These are phyloP conservation scores for Allomyces macrogynus DNA, from an alignment of 192 early-diverging fungal genomes.

Conservation along the genomic window DNA sequence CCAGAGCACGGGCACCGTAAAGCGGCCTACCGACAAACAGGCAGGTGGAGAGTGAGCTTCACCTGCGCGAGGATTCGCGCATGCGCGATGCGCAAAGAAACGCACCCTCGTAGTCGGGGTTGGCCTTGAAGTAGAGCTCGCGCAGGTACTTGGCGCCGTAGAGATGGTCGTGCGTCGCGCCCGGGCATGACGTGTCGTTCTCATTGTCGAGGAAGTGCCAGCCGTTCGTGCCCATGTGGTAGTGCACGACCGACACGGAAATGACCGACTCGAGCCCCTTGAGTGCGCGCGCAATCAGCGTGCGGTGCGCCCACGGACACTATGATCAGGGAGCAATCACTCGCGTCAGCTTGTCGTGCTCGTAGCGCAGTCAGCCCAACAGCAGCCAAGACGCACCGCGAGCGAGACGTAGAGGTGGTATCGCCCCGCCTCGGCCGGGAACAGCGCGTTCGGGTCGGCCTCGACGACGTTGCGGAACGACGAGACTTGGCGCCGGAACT, in stretches of 20 bases:
- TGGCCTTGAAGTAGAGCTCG: slow-evolving; percentile 82
- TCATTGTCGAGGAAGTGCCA: slow-evolving; percentile 54
- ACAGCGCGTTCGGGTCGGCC: slow-evolving; percentile 31
- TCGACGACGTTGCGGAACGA: slow-evolving; percentile 42
- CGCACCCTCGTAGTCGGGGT: slow-evolving; percentile 45
- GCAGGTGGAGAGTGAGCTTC: neutral
- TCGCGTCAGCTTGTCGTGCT: too few relatives aligned
- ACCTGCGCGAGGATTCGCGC: neutral
- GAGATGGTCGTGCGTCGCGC: slow-evolving; percentile 52
- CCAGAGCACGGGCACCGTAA: slow-evolving; percentile 93
- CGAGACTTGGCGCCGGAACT: slow-evolving; percentile 57
- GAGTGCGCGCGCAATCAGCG: slow-evolving; percentile 63
- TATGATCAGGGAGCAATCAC: neutral
- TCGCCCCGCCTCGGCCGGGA: slow-evolving; percentile 50
- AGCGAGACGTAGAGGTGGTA: slow-evolving; percentile 62
- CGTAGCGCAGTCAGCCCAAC: too few relatives aligned
- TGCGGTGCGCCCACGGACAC: slow-evolving; percentile 62
- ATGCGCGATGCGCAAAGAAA: slow-evolving; percentile 2
- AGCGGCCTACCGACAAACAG: slow-evolving; percentile 15
- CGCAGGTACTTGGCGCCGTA: slow-evolving; percentile 53
- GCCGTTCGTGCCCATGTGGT: slow-evolving; percentile 51
- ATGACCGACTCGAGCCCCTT: slow-evolving; percentile 78
- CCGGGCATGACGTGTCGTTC: slow-evolving; percentile 39
- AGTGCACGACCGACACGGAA: slow-evolving; percentile 67
- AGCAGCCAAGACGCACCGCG: slow-evolving; percentile 16